Evolutionary conservation across 2,329 filamentous ascomycete species (phyloP).

Genomic region (Diaporthe longicolla): DNA sequence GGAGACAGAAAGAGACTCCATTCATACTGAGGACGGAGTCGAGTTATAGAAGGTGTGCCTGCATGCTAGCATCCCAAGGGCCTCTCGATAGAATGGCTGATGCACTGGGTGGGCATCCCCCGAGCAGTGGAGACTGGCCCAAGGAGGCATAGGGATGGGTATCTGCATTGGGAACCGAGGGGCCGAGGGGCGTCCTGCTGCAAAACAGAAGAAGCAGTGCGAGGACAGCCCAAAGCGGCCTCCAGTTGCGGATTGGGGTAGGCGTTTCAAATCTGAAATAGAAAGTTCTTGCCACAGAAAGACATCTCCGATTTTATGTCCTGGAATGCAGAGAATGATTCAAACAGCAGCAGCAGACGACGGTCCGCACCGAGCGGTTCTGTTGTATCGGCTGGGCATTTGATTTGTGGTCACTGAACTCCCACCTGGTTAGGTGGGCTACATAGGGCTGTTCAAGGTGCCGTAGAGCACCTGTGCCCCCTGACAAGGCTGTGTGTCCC

Average conservation of each 20-base stretch:
- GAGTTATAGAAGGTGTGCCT: constrained; percentile 33
- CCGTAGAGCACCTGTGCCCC: not conserved
- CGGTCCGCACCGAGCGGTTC: not conserved
- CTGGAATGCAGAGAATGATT: not conserved
- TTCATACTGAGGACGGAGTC: not conserved
- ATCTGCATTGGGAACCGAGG: not conserved
- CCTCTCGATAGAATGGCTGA: constrained; percentile 29
- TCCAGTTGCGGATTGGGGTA: not conserved
- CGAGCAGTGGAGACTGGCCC: not conserved
- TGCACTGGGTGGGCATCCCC: constrained; percentile 8
- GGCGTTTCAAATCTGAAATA: constrained; percentile 30
- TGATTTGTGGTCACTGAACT: not conserved
- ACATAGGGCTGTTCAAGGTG: not conserved
- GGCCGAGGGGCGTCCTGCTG: constrained; percentile 14
- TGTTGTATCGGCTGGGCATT: not conserved
- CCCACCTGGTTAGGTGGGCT: not conserved
- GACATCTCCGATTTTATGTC: not conserved
- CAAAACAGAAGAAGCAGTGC: constrained; percentile 13
- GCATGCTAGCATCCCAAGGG: constrained; percentile 19
- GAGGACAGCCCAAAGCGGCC: constrained; percentile 12
- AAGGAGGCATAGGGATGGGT: constrained; percentile 21
- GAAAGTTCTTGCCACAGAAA: constrained; percentile 17
- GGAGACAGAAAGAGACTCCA: constrained; percentile 15
- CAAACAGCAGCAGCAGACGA: not conserved
- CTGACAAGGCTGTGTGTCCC: not conserved